Evolutionary conservation across 2,329 filamentous ascomycete species (phyloP).

Genomic region (Chrysoporthe deuterocubensis): DNA sequence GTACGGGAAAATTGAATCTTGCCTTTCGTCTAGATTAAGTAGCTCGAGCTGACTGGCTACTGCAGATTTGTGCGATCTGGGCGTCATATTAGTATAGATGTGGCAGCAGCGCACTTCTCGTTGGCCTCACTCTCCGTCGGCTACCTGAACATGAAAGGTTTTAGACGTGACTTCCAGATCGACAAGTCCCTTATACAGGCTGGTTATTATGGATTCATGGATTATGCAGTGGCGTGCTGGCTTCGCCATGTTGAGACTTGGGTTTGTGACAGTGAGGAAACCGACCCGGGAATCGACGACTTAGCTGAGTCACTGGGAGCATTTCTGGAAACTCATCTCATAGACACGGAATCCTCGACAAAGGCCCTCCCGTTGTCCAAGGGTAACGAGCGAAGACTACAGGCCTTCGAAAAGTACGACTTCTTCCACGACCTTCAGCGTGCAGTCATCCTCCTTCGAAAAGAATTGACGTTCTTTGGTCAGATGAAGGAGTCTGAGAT

Average conservation of each 20-base stretch:
- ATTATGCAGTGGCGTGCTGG: conserved; percentile 5
- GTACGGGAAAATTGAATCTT: conserved; percentile 29
- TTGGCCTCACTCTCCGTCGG: conserved; percentile 29
- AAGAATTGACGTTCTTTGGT: conserved; percentile 5
- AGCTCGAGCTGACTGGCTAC: background rate
- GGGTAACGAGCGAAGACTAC: conserved; percentile 7
- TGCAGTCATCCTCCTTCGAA: background rate
- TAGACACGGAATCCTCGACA: background rate
- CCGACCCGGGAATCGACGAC: background rate
- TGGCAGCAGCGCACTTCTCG: conserved; percentile 28
- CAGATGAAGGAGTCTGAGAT: conserved; percentile 5
- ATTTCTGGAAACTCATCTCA: background rate
- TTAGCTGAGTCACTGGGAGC: conserved; percentile 1
- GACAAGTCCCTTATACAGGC: background rate
- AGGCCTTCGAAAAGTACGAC: background rate
- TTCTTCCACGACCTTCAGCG: conserved; percentile 12
- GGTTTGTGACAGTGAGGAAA: background rate
- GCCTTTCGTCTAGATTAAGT: background rate
- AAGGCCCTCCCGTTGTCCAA: background rate
- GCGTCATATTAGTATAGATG: conserved; percentile 20
- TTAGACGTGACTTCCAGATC: background rate
- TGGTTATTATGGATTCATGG: conserved; percentile 16
- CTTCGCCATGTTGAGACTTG: conserved; percentile 10
- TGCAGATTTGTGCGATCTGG: conserved; percentile 17
- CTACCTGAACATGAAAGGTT: conserved; percentile 27